Evolutionary conservation across 192 early-diverging fungal genomes (phyloP), one percentile per base, ranked within the genome.

Genomic region (Gryganskiella cystojenkinii): DNA sequence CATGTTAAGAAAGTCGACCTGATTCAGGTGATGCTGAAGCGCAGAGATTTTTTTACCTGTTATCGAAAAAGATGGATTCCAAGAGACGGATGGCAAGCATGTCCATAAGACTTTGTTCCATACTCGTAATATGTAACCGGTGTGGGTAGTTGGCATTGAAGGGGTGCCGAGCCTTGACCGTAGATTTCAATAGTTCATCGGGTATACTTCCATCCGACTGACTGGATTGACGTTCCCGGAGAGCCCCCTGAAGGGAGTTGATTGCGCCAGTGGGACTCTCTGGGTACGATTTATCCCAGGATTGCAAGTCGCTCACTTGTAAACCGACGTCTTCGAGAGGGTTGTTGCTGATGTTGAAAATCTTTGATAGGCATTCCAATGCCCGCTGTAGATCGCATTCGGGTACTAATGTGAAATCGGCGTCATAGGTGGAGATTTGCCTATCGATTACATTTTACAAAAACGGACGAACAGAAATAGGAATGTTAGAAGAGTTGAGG

Each of bases 361-460:
- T 64, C 9, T 25, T 54, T 30, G 66, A 63, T 19, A 78, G 56
- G 34, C 61, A 68, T 8, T 60, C 67, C 47, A 78, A 17, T 1
- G 74, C 74, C 22, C 61, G 45, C n/a, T 57, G 17, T 3, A 78
- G 49, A n/a, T 78, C 74, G n/a, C 67, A 78, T 47, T 78, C 74
- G 5, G 74, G 74, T 56, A 78, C 31, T 22, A 78, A 30, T 42
- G 74, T 78, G 25, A 78, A 78, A 49, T 78, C 74, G 14, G 74
- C 74, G 35, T 78, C 74, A 51, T 78, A 78, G 10, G 74, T 78
- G 20, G 74, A 78, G 19, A 78, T 78, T 69, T 78, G 74, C 74
- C 74, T 78, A 69, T 15, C 20, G 4, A 0, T 2, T n/a, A n/a
- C n/a, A n/a, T n/a, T n/a, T n/a, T n/a, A n/a, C n/a, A n/a, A n/a